Conservation (phyloP, 306 rosid species). For the Astragalus glycyphyllos region DNA sequence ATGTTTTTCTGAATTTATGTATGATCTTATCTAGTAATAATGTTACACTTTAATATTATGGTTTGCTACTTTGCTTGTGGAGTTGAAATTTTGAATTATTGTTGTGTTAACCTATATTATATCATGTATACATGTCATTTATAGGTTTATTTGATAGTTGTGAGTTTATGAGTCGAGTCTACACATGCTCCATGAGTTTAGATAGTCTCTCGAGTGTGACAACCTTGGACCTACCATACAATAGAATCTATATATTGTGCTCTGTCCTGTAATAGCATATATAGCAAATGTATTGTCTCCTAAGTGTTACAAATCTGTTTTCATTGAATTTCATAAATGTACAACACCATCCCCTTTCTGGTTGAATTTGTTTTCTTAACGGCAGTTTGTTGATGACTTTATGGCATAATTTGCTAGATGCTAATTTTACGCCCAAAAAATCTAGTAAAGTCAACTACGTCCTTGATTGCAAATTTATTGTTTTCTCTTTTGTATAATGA, state of each 20-base stretch:
- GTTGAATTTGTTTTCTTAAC: slow-evolving; percentile 1
- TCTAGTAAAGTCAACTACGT: slow-evolving; percentile 9
- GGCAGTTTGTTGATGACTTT: slow-evolving; percentile 12
- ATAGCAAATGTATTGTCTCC: slow-evolving; percentile 15
- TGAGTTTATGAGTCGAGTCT: too few relatives aligned
- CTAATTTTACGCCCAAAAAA: background rate
- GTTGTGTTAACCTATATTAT: too few relatives aligned
- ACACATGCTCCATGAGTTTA: too few relatives aligned
- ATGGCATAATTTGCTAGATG: slow-evolving; percentile 32
- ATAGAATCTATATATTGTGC: background rate
- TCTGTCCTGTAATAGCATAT: background rate
- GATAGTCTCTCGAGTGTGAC: too few relatives aligned
- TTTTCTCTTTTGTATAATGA: background rate
- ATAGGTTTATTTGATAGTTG: too few relatives aligned
- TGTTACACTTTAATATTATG: too few relatives aligned
- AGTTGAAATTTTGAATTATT: too few relatives aligned
- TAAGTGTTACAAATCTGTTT: slow-evolving; percentile 16
- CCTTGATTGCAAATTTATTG: background rate
- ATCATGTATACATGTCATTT: too few relatives aligned
- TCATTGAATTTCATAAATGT: slow-evolving; percentile 10
- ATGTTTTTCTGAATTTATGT: too few relatives aligned
- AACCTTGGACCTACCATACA: too few relatives aligned
- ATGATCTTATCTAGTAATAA: too few relatives aligned
- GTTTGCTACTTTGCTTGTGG: too few relatives aligned
- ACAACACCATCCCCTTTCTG: background rate